Percentiles rank a stretch among this genome's conserved stretches.
These are phyloP conservation scores for Penicillium coffeae DNA, from an alignment of 495 filamentous ascomycete genomes.

Conservation along the genomic window DNA sequence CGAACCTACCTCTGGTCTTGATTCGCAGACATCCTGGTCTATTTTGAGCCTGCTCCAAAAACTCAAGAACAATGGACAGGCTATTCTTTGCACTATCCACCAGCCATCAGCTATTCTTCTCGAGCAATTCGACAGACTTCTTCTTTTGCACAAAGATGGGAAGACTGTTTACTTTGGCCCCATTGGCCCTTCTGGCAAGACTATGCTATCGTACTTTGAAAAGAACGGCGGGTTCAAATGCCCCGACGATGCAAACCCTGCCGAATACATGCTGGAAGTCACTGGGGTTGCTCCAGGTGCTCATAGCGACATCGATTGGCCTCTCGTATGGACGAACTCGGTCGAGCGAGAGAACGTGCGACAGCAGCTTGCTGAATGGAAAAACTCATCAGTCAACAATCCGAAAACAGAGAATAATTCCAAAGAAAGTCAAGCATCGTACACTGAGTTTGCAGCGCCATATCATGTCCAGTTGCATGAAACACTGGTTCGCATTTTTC, in stretches of 20 bases:
- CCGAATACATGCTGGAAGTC: slow-evolving; percentile 85
- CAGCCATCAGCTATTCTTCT: slow-evolving; percentile 90
- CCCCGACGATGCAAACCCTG: slow-evolving; percentile 68
- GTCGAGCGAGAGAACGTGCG: slow-evolving; percentile 59
- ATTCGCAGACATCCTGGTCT: slow-evolving; percentile 63
- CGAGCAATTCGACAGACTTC: slow-evolving; percentile 81
- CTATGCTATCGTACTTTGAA: slow-evolving; percentile 72
- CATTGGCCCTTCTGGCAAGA: slow-evolving; percentile 68
- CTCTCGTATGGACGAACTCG: slow-evolving; percentile 62
- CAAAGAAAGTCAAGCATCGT: slow-evolving; percentile 33
- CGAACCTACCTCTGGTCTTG: slow-evolving; percentile 51
- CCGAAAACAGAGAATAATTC: no score
- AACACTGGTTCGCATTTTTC: slow-evolving; percentile 41
- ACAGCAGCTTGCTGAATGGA: slow-evolving; percentile 43
- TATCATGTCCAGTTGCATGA: slow-evolving; percentile 40
- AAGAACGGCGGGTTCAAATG: slow-evolving; percentile 55
- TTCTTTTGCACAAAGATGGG: slow-evolving; percentile 68
- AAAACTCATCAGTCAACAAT: neutral
- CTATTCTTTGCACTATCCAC: slow-evolving; percentile 93
- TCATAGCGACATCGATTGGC: slow-evolving; percentile 59
- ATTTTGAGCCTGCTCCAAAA: slow-evolving; percentile 75
- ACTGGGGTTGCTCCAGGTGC: slow-evolving; percentile 76
- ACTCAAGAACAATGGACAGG: slow-evolving; percentile 77
- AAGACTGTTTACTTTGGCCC: slow-evolving; percentile 72
- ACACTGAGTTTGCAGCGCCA: slow-evolving; percentile 42